phyloP scores from a whole-genome alignment of 2,329 filamentous ascomycete genomes.

The Harringtonia aguacate region DNA sequence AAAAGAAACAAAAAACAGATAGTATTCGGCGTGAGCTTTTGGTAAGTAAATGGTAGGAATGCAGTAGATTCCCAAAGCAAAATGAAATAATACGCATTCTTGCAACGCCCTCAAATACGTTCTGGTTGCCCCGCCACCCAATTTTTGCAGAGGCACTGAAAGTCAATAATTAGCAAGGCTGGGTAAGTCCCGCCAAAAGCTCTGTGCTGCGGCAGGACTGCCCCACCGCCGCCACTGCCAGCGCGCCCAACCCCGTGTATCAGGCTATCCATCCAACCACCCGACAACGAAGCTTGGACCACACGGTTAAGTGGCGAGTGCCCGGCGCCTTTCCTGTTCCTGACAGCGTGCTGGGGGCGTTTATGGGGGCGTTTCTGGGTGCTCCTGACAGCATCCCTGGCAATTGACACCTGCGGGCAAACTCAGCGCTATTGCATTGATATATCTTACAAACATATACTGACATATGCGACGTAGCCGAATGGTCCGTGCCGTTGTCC shows the following conservation, averaged over 20 bases:
- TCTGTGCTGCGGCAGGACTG: neutral
- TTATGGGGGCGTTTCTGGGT: no score
- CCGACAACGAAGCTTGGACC: slow-evolving; percentile 6
- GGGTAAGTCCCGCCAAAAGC: slow-evolving; percentile 3
- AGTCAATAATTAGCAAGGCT: slow-evolving; percentile 15
- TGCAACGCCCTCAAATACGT: slow-evolving; percentile 8
- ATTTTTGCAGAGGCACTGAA: slow-evolving; percentile 2
- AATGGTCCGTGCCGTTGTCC: no score
- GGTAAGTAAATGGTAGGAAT: neutral
- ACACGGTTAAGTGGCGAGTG: no score
- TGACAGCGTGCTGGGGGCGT: neutral
- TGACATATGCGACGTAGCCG: no score
- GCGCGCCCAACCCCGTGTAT: neutral
- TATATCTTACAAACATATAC: no score
- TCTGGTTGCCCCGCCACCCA: slow-evolving; percentile 14
- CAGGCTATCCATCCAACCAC: slow-evolving; percentile 6
- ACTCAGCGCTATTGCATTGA: no score
- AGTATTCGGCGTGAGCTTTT: neutral
- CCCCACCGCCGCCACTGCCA: neutral
- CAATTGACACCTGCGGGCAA: no score
- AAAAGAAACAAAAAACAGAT: neutral
- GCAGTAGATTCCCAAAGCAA: neutral
- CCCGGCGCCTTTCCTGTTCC: no score
- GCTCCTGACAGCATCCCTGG: no score
- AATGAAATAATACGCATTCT: neutral